These are phyloP conservation scores for Solanum verrucosum DNA, from an alignment of 257 asterid genomes.

Conservation along the genomic window DNA sequence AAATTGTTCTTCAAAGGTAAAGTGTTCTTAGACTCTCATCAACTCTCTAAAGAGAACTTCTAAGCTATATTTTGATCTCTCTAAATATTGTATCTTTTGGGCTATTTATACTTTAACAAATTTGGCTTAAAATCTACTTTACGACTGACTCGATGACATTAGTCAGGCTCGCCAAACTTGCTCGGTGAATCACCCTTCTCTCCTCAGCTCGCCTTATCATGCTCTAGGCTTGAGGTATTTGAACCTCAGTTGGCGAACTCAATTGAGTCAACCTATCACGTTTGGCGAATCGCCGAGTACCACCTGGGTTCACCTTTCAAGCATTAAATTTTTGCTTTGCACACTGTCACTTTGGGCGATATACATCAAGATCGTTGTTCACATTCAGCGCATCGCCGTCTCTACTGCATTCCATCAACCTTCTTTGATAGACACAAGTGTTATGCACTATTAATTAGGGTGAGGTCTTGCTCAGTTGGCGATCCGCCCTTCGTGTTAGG, in stretches of 20 bases:
- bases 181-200: not conserved
- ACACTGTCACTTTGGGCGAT: not conserved
- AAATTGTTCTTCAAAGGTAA: not conserved
- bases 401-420: not conserved
- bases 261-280: not conserved
- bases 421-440: not conserved
- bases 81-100: not conserved
- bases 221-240: not conserved
- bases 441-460: too few species aligned
- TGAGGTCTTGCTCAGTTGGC: not conserved
- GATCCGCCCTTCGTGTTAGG: not conserved
- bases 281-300: fast-evolving
- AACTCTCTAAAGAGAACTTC: not conserved
- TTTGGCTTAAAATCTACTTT: not conserved
- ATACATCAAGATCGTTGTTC: not conserved
- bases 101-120: not conserved
- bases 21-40: not conserved
- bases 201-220: too few species aligned
- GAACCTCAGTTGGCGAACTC: not conserved
- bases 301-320: not conserved
- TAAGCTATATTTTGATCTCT: not conserved
- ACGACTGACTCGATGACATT: not conserved
- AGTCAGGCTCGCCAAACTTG: not conserved
- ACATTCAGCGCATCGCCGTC: not conserved
- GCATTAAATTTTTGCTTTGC: not conserved